phyloP scores from a whole-genome alignment of 2,329 filamentous ascomycete genomes.

The Ophiostoma sp. region DNA sequence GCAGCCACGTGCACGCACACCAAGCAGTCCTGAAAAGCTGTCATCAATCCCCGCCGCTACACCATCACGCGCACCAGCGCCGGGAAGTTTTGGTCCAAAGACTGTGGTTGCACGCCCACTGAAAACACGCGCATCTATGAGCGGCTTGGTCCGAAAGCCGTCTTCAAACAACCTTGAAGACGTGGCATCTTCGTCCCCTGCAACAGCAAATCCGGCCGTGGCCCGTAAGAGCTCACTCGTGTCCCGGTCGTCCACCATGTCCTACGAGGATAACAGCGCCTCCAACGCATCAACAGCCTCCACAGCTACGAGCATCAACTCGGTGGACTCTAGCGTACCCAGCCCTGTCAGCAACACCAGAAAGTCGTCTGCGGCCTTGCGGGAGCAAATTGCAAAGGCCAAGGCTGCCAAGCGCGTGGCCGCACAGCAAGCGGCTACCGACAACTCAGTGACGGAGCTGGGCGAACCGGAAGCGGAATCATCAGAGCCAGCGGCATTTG shows the following conservation, averaged over 20 bases:
- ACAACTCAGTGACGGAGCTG: neutral
- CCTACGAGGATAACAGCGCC: constrained; percentile 35
- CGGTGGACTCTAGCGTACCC: constrained; percentile 31
- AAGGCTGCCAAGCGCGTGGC: constrained; percentile 70
- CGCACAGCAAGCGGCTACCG: constrained; percentile 27
- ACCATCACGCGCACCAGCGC: constrained; percentile 27
- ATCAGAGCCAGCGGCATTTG: neutral
- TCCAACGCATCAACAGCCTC: constrained; percentile 38
- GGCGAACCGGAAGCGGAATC: neutral
- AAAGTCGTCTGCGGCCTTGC: constrained; percentile 73
- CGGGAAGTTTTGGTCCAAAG: constrained; percentile 43
- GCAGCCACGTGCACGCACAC: constrained; percentile 34
- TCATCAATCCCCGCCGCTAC: constrained; percentile 17
- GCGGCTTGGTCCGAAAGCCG: constrained; percentile 52
- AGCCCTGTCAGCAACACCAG: constrained; percentile 31
- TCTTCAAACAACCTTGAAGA: constrained; percentile 41
- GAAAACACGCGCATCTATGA: constrained; percentile 49
- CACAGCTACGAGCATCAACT: constrained; percentile 37
- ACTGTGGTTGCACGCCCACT: constrained; percentile 43
- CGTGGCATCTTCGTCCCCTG: constrained; percentile 21
- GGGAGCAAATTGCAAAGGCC: constrained; percentile 89
- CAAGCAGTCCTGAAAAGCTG: constrained; percentile 39
- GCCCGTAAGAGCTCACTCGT: constrained; percentile 39
- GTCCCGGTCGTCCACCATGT: constrained; percentile 39
- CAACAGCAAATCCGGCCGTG: constrained; percentile 31